Percentiles rank a stretch among this genome's conserved stretches.
Conservation (phyloP, 2,329 filamentous ascomycete species). For the Sphaerulina populicola region DNA sequence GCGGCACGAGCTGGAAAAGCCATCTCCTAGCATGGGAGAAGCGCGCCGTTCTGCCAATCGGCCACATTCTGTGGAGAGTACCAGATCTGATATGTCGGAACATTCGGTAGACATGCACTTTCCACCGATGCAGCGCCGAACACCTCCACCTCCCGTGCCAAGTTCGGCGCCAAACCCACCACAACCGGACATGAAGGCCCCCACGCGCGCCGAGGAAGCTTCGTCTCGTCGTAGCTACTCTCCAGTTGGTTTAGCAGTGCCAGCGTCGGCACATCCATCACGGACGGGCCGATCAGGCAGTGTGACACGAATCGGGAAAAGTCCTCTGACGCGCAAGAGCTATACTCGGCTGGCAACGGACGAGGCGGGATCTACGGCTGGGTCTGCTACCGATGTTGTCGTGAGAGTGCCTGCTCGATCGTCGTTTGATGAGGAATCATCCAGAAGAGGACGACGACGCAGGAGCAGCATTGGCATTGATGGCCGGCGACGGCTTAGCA, state of each 20-base stretch:
- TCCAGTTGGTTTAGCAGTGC: constrained; percentile 1
- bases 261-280: constrained; percentile 7
- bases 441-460: constrained; percentile 13
- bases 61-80: constrained; percentile 12
- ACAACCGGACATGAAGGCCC: not conserved
- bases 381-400: constrained; percentile 16
- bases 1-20: constrained; percentile 1
- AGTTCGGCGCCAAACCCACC: not conserved
- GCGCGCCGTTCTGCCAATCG: not conserved
- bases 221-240: constrained; percentile 1
- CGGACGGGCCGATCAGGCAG: constrained; percentile 8
- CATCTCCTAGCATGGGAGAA: constrained; percentile 1
- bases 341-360: constrained; percentile 28
- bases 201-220: constrained; percentile 8
- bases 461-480: constrained; percentile 19
- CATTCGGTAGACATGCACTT: constrained; percentile 19
- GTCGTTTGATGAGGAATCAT: constrained; percentile 10
- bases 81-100: constrained; percentile 11
- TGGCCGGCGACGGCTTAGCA: constrained; percentile 23
- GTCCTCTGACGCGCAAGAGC: constrained; percentile 41
- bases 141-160: not conserved
- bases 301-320: constrained; percentile 33
- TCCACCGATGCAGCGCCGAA: constrained; percentile 3
- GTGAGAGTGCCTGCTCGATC: constrained; percentile 16
- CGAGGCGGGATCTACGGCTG: constrained; percentile 16